phyloP scores from a whole-genome alignment of 345 rosid species.

The Salix brachista region DNA sequence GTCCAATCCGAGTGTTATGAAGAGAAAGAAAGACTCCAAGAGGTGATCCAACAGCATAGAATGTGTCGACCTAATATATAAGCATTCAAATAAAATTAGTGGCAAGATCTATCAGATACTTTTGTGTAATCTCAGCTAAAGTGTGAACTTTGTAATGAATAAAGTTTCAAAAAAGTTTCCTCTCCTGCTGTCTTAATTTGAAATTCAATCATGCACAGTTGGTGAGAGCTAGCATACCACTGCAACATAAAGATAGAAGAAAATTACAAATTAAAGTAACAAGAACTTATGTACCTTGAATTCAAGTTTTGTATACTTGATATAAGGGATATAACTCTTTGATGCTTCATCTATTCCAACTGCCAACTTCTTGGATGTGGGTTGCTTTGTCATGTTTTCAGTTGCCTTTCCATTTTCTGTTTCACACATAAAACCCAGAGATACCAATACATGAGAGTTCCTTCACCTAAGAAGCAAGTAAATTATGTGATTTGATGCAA shows the following conservation, averaged over 20 bases:
- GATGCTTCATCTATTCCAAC: slow-evolving; percentile 28
- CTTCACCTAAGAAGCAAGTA: slow-evolving; percentile 2
- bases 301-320: slow-evolving; percentile 85
- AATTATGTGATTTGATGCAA: slow-evolving; percentile 16
- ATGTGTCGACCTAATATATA: slow-evolving; percentile 77
- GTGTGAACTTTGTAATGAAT: not conserved
- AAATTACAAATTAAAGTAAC: not conserved
- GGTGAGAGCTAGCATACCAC: not conserved
- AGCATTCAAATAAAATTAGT: slow-evolving; percentile 16
- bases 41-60: slow-evolving; percentile 98
- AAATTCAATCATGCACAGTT: not conserved
- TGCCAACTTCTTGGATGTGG: slow-evolving; percentile 29
- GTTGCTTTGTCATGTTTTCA: slow-evolving; percentile 22
- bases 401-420: slow-evolving; percentile 40
- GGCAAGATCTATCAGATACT: not conserved
- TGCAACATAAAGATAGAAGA: not conserved
- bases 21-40: slow-evolving; percentile 96
- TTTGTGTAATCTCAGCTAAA: not conserved
- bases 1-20: slow-evolving; percentile 83
- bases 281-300: slow-evolving; percentile 52
- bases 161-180: not conserved
- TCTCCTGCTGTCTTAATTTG: not conserved
- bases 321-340: slow-evolving; percentile 65
- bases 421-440: slow-evolving; percentile 16
- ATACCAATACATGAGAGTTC: not conserved